Conservation (phyloP, 202 grass and related monocot species). For the Thinopyrum obtusiflorum region DNA sequence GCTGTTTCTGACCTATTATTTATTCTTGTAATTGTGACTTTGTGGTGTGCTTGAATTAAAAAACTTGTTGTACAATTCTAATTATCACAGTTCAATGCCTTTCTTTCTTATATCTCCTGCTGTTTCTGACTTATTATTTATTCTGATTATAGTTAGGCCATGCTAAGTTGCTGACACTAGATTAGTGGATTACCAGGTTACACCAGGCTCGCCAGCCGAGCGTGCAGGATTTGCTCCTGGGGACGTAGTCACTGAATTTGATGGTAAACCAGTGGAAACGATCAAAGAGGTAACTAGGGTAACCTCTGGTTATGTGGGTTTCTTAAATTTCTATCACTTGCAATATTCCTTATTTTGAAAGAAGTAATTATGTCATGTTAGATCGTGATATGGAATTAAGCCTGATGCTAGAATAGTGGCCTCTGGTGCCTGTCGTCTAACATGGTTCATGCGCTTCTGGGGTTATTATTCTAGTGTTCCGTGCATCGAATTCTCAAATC, state of each 20-base stretch:
- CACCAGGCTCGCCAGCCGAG: conserved; percentile 69
- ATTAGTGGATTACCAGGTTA: conserved; percentile 60
- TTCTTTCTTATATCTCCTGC: background rate
- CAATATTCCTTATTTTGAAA: conserved; percentile 1
- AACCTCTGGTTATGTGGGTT: background rate
- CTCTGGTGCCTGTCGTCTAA: background rate
- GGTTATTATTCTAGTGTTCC: background rate
- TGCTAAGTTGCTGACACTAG: conserved; percentile 27
- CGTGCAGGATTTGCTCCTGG: conserved; percentile 74
- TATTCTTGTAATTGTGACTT: background rate
- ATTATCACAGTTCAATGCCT: background rate
- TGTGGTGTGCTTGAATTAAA: background rate
- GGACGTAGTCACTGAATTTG: conserved; percentile 76
- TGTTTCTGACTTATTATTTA: conserved; percentile 1
- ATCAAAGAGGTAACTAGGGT: conserved; percentile 67
- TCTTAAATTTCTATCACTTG: background rate
- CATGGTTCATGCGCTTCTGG: background rate
- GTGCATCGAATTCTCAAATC: background rate
- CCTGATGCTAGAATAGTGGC: background rate
- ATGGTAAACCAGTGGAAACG: conserved; percentile 59
- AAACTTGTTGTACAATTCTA: background rate
- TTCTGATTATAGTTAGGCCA: conserved; percentile 9
- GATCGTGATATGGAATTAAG: background rate
- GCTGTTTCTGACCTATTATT: conserved; percentile 2
- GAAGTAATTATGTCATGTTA: background rate